Percentiles rank a stretch among this genome's conserved stretches.
phyloP scores from a whole-genome alignment of 2,329 filamentous ascomycete species.

The Diaporthe sp. region DNA sequence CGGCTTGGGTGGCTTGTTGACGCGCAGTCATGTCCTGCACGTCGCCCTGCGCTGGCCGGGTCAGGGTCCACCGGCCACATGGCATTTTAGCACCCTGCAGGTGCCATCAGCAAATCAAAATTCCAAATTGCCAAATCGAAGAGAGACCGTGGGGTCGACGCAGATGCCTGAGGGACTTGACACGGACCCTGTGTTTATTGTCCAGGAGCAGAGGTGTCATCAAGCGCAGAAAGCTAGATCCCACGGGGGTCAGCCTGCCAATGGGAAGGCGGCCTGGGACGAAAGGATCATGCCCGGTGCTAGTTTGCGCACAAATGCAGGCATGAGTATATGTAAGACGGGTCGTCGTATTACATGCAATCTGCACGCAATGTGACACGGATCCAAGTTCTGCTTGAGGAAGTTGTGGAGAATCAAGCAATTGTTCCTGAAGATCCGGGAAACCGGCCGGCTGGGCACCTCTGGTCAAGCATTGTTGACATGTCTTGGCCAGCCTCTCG shows the following conservation, averaged over 20 bases:
- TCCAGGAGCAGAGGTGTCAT: slow-evolving; percentile 7
- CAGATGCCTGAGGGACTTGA: too few species aligned
- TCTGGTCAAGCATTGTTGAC: slow-evolving; percentile 3
- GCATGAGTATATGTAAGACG: neutral
- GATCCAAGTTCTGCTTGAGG: too few species aligned
- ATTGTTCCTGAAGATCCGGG: neutral
- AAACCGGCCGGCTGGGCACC: slow-evolving; percentile 13
- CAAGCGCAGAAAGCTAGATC: slow-evolving; percentile 23
- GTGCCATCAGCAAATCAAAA: neutral
- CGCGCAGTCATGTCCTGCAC: slow-evolving; percentile 8
- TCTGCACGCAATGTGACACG: neutral
- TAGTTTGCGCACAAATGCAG: neutral
- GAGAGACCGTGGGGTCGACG: neutral
- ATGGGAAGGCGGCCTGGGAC: neutral
- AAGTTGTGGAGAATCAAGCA: neutral
- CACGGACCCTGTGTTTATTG: neutral
- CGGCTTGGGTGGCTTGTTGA: neutral
- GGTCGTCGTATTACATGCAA: neutral
- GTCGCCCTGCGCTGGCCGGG: neutral
- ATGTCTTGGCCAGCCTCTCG: neutral
- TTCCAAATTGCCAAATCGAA: neutral
- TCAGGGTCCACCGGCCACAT: slow-evolving; percentile 9
- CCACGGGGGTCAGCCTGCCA: slow-evolving; percentile 9
- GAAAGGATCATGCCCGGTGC: neutral
- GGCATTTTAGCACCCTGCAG: slow-evolving; percentile 18